Conservation (phyloP, 345 rosid genomes). For the Dovyalis caffra region DNA sequence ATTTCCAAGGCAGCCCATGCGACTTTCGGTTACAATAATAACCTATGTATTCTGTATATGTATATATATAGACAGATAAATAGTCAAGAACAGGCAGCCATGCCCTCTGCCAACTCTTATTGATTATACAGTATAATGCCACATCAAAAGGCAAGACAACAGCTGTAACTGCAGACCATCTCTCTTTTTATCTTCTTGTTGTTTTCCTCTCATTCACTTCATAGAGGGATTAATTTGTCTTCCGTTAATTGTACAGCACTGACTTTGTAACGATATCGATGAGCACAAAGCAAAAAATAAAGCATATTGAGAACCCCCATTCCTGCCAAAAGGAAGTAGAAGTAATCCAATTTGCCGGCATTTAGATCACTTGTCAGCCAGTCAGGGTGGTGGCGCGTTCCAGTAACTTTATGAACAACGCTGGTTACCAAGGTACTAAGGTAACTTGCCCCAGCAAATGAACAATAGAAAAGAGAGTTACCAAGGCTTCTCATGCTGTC, state of each 20-base stretch:
- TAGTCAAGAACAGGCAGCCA: no score
- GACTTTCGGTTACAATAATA: no score
- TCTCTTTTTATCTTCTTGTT: no score
- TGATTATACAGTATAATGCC: no score
- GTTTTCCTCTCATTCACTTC: no score
- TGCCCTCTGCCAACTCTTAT: no score
- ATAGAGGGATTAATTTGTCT: background rate
- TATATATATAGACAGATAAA: no score
- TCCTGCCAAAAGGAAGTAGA: conserved; percentile 35
- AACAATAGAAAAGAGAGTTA: conserved; percentile 26
- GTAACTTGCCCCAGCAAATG: conserved; percentile 21
- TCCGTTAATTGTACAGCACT: background rate
- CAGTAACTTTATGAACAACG: conserved; percentile 19
- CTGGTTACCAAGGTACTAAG: conserved; percentile 14
- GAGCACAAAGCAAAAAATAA: conserved; percentile 29
- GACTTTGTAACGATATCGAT: conserved; percentile 27
- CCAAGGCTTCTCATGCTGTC: conserved; percentile 40
- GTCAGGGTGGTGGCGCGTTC: conserved; percentile 1
- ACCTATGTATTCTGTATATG: no score
- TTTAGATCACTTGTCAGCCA: conserved; percentile 38
- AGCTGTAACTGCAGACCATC: no score
- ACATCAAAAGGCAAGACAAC: no score
- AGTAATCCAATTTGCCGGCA: conserved; percentile 36
- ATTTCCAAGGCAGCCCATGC: no score
- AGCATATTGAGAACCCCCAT: conserved; percentile 27